Conservation (phyloP, 495 filamentous ascomycete species). For the Neurospora hispaniola region DNA sequence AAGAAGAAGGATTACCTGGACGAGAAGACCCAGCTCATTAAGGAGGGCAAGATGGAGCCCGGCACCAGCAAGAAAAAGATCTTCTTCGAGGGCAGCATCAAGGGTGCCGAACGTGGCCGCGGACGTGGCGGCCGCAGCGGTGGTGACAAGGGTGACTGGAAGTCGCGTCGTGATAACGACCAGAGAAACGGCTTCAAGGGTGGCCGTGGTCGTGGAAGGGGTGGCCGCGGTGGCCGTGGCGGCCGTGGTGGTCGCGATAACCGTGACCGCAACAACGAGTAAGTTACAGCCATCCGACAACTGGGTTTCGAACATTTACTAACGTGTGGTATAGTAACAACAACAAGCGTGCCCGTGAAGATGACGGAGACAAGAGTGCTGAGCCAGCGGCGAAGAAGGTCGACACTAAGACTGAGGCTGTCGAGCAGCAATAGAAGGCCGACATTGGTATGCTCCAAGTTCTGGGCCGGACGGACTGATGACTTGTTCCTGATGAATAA, state of each 20-base stretch:
- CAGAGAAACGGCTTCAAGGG: slow-evolving; percentile 50
- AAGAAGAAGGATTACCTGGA: slow-evolving; percentile 81
- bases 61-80: slow-evolving; percentile 17
- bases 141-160: slow-evolving; percentile 44
- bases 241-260: slow-evolving; percentile 28
- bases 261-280: slow-evolving; percentile 21
- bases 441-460: neutral
- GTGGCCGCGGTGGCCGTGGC: slow-evolving; percentile 32
- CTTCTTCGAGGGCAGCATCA: slow-evolving; percentile 29
- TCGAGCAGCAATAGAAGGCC: neutral
- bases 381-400: slow-evolving; percentile 26
- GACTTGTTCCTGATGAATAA: neutral
- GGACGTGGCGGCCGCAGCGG: slow-evolving; percentile 22
- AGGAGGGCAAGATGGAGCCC: slow-evolving; percentile 56
- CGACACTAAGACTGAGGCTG: neutral
- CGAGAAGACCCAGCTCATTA: slow-evolving; percentile 65
- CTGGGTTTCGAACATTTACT: slow-evolving; percentile 5
- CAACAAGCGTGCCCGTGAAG: slow-evolving; percentile 37
- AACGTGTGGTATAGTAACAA: slow-evolving; percentile 21
- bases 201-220: slow-evolving; percentile 29
- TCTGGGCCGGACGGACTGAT: neutral
- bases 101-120: slow-evolving; percentile 14
- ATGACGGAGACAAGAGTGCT: slow-evolving; percentile 18
- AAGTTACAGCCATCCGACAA: slow-evolving; percentile 2
- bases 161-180: slow-evolving; percentile 54